These are phyloP conservation scores for Trichoderma gracile DNA, from an alignment of 2,329 filamentous ascomycete genomes.

Conservation along the genomic window DNA sequence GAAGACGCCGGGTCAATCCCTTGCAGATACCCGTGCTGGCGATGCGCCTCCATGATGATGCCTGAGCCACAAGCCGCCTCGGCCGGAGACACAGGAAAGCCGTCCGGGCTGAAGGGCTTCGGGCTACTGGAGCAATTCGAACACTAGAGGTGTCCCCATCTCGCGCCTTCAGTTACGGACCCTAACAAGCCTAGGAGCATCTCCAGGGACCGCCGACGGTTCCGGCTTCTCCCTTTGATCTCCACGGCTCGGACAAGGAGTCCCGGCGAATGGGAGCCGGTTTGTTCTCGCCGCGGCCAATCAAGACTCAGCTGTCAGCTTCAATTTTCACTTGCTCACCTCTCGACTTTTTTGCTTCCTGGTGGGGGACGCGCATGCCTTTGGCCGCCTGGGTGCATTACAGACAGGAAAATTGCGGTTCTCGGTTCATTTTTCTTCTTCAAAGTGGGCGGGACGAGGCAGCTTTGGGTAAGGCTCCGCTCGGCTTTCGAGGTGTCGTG, in stretches of 20 bases:
- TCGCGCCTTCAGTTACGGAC: not conserved
- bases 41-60: not conserved
- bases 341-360: not conserved
- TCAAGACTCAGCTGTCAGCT: not conserved
- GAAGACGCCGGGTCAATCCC: not conserved
- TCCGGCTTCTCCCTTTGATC: slow-evolving; percentile 38
- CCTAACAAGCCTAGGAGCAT: not conserved
- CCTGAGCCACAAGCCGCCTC: not conserved
- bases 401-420: slow-evolving; percentile 10
- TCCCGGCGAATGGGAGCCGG: slow-evolving; percentile 33
- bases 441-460: not conserved
- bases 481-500: slow-evolving; percentile 15
- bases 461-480: slow-evolving; percentile 3
- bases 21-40: not conserved
- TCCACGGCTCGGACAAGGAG: slow-evolving; percentile 31
- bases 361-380: slow-evolving; percentile 26
- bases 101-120: not conserved
- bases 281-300: slow-evolving; percentile 39
- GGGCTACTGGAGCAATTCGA: slow-evolving; percentile 2
- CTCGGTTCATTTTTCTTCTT: not conserved
- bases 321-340: not conserved
- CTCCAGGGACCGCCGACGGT: slow-evolving; percentile 24
- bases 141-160: not conserved
- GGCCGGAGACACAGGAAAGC: not conserved
- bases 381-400: slow-evolving; percentile 23